Conservation (phyloP, 768 basidiomycete species). For the Sistotremastrum niveocremeum region DNA sequence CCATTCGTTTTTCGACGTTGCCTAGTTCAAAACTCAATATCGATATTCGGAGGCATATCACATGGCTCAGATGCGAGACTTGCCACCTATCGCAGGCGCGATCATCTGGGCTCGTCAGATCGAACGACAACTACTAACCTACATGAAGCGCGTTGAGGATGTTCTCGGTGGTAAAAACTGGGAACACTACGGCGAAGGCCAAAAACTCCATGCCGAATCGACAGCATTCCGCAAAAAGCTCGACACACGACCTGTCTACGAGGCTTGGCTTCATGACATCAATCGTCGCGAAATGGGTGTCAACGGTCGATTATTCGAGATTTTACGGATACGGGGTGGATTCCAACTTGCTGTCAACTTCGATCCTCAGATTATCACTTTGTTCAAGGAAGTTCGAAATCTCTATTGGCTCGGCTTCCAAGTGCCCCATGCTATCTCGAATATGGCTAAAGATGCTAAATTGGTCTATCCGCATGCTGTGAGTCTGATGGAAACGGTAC, state of each 20-base stretch:
- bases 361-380: conserved; percentile 93
- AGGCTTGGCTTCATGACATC: conserved; percentile 95
- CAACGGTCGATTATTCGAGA: conserved; percentile 85
- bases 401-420: conserved; percentile 91
- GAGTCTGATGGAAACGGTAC: conserved; percentile 96
- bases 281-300: conserved; percentile 86
- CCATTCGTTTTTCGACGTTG: neutral
- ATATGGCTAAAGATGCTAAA: conserved; percentile 98
- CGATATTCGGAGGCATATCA: conserved; percentile 91
- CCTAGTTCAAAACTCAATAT: conserved; percentile 89
- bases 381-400: conserved; percentile 98
- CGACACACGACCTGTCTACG: conserved; percentile 86
- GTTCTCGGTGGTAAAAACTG: conserved; percentile 88
- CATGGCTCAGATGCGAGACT: conserved; percentile 97
- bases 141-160: conserved; percentile 99
- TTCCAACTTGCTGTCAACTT: conserved; percentile 93
- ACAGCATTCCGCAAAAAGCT: conserved; percentile 90
- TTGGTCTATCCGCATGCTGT: conserved; percentile 97
- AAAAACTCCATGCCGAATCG: conserved; percentile 88
- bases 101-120: conserved; percentile 99
- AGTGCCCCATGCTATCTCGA: conserved; percentile 87
- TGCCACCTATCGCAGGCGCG: conserved; percentile 95
- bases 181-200: conserved; percentile 98
- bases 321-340: conserved; percentile 53
- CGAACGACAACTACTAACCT: conserved; percentile 85